Evolutionary conservation across 345 rosid species (phyloP).

Genomic region (Citrus inodora): DNA sequence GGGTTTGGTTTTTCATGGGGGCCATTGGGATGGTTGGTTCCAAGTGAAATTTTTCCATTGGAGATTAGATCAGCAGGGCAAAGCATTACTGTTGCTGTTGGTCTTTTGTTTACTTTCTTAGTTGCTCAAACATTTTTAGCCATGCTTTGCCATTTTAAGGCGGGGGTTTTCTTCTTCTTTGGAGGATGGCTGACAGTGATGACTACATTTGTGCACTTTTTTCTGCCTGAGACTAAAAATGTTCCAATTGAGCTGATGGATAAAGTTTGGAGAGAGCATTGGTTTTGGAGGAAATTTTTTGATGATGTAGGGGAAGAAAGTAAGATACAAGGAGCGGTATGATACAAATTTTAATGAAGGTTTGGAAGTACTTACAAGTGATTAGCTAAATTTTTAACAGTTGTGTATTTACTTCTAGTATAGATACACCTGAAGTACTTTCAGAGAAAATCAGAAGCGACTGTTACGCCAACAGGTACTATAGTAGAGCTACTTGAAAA

Average conservation of each 20-base stretch:
- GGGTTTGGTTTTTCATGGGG: conserved; percentile 52
- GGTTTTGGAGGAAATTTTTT: not conserved
- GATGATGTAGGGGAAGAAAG: no score
- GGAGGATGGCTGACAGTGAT: conserved; percentile 39
- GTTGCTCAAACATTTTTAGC: conserved; percentile 58
- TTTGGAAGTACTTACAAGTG: no score
- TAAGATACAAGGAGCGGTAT: no score
- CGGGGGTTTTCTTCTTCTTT: conserved; percentile 49
- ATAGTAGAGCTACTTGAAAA: no score
- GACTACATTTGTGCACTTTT: conserved; percentile 34
- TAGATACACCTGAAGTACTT: no score
- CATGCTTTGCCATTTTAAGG: conserved; percentile 53
- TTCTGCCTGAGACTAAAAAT: conserved; percentile 31
- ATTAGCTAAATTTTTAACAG: no score
- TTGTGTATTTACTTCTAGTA: no score
- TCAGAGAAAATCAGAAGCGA: no score
- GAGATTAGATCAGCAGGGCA: conserved; percentile 55
- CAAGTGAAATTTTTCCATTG: no score
- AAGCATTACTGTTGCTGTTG: not conserved
- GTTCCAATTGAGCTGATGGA: not conserved
- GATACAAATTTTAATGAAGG: not conserved
- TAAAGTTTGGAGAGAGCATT: not conserved
- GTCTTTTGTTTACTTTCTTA: not conserved
- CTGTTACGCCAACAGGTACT: no score
- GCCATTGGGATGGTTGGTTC: no score